Evolutionary conservation across 345 rosid genomes (phyloP).

Genomic region (Syzygium aqueum): DNA sequence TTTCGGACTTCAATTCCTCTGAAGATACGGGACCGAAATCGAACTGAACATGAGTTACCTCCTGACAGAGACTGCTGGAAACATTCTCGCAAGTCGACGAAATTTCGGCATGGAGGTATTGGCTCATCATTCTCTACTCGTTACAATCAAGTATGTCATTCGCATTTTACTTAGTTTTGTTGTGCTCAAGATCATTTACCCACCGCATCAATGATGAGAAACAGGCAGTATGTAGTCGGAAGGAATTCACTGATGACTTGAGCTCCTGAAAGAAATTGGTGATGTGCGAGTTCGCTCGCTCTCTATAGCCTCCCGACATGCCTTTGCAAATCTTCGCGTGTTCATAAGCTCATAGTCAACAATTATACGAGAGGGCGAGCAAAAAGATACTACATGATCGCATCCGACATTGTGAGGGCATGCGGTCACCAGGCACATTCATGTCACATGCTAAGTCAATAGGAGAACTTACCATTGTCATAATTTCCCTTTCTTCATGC

Average conservation of each 20-base stretch:
- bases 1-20: not conserved
- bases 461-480: not conserved
- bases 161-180: not conserved
- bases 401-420: not conserved
- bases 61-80: not conserved
- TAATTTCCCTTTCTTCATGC: no score
- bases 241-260: not conserved
- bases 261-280: not conserved
- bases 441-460: not conserved
- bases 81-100: not conserved
- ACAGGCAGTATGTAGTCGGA: not conserved
- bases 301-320: not conserved
- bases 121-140: not conserved
- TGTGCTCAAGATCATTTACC: not conserved
- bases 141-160: not conserved
- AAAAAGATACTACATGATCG: not conserved
- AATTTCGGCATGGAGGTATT: not conserved
- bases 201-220: not conserved
- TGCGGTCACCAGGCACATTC: not conserved
- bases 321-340: not conserved
- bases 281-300: not conserved
- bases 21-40: not conserved
- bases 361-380: not conserved
- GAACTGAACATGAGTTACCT: not conserved
- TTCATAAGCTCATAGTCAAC: not conserved